Base-by-base conservation (phyloP, 2,329 filamentous ascomycete genomes). In the Talaromyces sp. region DNA sequence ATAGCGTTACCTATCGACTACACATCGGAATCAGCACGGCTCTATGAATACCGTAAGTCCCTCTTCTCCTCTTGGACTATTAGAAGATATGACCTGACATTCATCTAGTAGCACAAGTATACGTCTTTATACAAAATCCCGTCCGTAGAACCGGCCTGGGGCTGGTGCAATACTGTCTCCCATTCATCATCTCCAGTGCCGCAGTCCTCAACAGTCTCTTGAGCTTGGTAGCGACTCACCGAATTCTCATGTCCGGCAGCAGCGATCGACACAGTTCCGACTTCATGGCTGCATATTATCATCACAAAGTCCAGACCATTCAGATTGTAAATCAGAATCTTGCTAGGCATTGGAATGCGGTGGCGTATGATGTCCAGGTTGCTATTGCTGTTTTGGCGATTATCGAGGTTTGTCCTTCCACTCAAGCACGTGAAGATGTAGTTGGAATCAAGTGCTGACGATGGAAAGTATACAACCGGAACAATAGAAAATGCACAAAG, bases 291-390 rank as follows among this genome's bases (percentile, higher is more conserved):
- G 61, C 53, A 1, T 58, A 63, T 31, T 63, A 63, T 22, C 49
- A 63, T 34, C 61, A 63, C 29, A 63, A 63, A 63, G 34, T 63
- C 22, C 22, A 58, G 10, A 22, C 61, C 10, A 63, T 63, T 17
- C 61, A 58, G 40, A 43, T 58, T 13, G 36, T 63, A 10, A 63
- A 63, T 31, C 34, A 56, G 38, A 58, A 22, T 31, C 31, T 63
- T 1, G 51, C 49, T 11, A 31, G 15, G 15, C 17, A 58, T 47
- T 31, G 17, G 29, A 54, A 53, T 43, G 27, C 31, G 2, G 49
- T 63, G 11, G 36, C 25, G n/a, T 43, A 5, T 49, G 61, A 58
- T 34, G 17, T 58, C 5, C 49, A 54, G 27, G 61, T 47, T 45
- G 51, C 61, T 8, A 63, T 63, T 34, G 61, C 61, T 17, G 7